phyloP scores from a whole-genome alignment of 306 rosid species.

The Purshia tridentata region DNA sequence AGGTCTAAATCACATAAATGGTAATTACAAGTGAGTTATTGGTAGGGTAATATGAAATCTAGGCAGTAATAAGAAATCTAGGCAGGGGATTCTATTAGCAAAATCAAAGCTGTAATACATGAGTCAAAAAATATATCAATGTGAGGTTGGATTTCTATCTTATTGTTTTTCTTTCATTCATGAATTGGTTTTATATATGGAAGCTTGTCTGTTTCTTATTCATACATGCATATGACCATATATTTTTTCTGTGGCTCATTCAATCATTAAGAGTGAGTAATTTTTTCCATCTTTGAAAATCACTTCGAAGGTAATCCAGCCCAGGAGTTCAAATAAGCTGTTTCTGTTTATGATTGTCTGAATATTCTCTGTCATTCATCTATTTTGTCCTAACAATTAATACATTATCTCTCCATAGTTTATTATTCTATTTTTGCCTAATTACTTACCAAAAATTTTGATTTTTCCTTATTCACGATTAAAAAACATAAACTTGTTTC shows the following conservation, averaged over 20 bases:
- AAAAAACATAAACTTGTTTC: too few relatives aligned
- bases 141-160: neutral
- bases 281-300: neutral
- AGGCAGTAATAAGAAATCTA: too few relatives aligned
- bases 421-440: too few relatives aligned
- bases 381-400: too few relatives aligned
- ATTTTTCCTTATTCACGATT: too few relatives aligned
- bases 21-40: too few relatives aligned
- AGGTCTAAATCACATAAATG: too few relatives aligned
- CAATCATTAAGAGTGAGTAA: neutral
- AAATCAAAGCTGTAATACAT: neutral
- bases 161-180: neutral
- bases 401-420: too few relatives aligned
- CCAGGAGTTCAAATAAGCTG: neutral
- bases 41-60: too few relatives aligned
- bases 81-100: too few relatives aligned
- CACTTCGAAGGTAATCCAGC: neutral
- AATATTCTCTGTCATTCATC: neutral
- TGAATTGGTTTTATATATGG: slow-evolving; percentile 1
- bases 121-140: neutral
- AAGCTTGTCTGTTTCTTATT: neutral
- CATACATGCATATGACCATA: neutral
- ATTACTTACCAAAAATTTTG: too few relatives aligned
- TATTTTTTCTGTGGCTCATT: neutral
- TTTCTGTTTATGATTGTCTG: too few relatives aligned